Evolutionary conservation across 352 stramenopile genomes (phyloP).

Genomic region (Globisporangium cystogenes): DNA sequence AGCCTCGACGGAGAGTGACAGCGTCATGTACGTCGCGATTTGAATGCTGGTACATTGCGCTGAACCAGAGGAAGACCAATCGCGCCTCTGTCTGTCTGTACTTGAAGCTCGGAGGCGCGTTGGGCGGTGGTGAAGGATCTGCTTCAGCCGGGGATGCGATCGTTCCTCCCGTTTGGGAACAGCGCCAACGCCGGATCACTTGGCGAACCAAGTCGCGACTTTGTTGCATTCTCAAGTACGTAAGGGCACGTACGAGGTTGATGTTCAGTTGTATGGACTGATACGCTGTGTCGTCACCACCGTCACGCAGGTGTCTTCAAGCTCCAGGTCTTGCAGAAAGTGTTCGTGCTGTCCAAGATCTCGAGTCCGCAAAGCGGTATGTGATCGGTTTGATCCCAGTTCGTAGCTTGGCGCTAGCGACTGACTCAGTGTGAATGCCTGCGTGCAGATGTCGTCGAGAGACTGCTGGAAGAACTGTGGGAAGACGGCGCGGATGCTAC

Average conservation of each 20-base stretch:
- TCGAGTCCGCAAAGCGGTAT: conserved; percentile 14
- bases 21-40: conserved; percentile 4
- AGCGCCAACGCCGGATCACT: background rate
- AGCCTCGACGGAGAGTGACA: conserved; percentile 1
- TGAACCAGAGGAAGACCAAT: background rate
- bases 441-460: conserved; percentile 24
- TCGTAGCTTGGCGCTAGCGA: background rate
- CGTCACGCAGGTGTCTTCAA: conserved; percentile 23
- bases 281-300: no score
- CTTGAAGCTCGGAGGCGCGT: conserved; percentile 20
- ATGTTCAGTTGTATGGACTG: no score
- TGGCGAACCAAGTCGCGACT: conserved; percentile 6
- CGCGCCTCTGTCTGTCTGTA: background rate
- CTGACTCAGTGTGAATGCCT: background rate
- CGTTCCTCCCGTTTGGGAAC: conserved; percentile 36
- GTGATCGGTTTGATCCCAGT: no score
- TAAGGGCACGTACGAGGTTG: background rate
- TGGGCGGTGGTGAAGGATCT: conserved; percentile 43
- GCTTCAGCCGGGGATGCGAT: conserved; percentile 24
- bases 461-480: conserved; percentile 30
- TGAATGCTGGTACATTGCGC: background rate
- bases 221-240: conserved; percentile 8
- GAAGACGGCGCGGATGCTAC: conserved; percentile 2
- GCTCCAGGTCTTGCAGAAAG: conserved; percentile 23
- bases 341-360: conserved; percentile 27